These are phyloP conservation scores for Ceratonia siliqua DNA, from an alignment of 306 rosid species.

Conservation along the genomic window DNA sequence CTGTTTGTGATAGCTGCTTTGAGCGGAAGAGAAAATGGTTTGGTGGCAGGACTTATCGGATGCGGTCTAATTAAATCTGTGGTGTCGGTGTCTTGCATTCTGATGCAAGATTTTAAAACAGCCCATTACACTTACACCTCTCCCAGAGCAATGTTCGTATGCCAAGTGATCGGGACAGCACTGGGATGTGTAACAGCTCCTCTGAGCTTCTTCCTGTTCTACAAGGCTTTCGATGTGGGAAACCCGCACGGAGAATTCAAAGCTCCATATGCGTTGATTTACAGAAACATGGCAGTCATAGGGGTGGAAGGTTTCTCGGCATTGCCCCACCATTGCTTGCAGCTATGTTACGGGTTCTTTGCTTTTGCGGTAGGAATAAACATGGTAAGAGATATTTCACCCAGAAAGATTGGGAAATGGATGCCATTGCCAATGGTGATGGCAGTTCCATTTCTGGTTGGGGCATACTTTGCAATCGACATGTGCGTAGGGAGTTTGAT, in stretches of 20 bases:
- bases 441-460: slow-evolving; percentile 92
- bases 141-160: slow-evolving; percentile 85
- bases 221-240: slow-evolving; percentile 39
- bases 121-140: slow-evolving; percentile 81
- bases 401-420: slow-evolving; percentile 70
- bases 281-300: slow-evolving; percentile 33
- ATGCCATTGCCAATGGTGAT: slow-evolving; percentile 96
- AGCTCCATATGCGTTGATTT: slow-evolving; percentile 78
- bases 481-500: slow-evolving; percentile 72
- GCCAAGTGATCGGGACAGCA: slow-evolving; percentile 76
- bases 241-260: slow-evolving; percentile 86
- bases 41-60: slow-evolving; percentile 61
- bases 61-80: slow-evolving; percentile 81
- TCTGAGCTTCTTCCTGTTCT: slow-evolving; percentile 78
- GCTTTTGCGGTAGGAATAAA: slow-evolving; percentile 27
- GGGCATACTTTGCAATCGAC: slow-evolving; percentile 86
- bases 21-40: slow-evolving; percentile 35
- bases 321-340: slow-evolving; percentile 78
- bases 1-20: slow-evolving; percentile 73
- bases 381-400: slow-evolving; percentile 46
- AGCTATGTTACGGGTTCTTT: slow-evolving; percentile 47
- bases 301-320: slow-evolving; percentile 57
- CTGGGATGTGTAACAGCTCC: slow-evolving; percentile 78
- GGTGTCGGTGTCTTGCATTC: slow-evolving; percentile 72
- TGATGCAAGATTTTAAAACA: slow-evolving; percentile 93